These are phyloP conservation scores for Rhinocladiella similis DNA, from an alignment of 2,329 filamentous ascomycete genomes.

Conservation along the genomic window DNA sequence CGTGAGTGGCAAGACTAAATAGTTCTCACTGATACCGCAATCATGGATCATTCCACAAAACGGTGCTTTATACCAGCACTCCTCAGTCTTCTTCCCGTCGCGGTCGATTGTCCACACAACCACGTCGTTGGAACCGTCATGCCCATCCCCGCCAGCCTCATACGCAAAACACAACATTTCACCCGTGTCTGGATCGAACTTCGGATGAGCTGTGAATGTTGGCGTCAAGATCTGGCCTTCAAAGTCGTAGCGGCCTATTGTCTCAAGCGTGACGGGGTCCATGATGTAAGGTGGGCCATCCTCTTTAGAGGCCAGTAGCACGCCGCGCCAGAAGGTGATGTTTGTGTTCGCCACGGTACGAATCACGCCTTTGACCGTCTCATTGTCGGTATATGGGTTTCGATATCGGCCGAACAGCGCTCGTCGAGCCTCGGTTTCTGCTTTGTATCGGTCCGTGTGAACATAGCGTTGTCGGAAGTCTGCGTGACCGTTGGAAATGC, in stretches of 20 bases:
- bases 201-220: conserved; percentile 56
- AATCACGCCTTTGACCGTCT: conserved; percentile 53
- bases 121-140: conserved; percentile 43
- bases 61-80: conserved; percentile 52
- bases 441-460: conserved; percentile 43
- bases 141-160: conserved; percentile 46
- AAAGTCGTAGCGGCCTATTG: conserved; percentile 53
- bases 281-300: conserved; percentile 53
- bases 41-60: conserved; percentile 58
- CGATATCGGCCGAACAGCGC: conserved; percentile 57
- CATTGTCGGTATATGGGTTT: conserved; percentile 56
- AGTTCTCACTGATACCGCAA: conserved; percentile 50
- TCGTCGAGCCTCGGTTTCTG: conserved; percentile 39
- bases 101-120: conserved; percentile 49
- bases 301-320: conserved; percentile 48
- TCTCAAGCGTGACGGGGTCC: conserved; percentile 48
- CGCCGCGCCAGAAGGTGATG: conserved; percentile 57
- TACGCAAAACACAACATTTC: conserved; percentile 57
- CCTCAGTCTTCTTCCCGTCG: conserved; percentile 47
- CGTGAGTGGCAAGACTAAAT: conserved; percentile 50
- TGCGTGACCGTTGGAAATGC: conserved; percentile 43
- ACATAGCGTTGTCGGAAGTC: conserved; percentile 46
- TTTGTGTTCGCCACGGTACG: conserved; percentile 61
- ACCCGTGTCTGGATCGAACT: conserved; percentile 53
- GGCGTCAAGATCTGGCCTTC: conserved; percentile 49